A percentile compares a stretch with the other conserved stretches of the same genome.
These are phyloP conservation scores for Emericellopsis cladophorae DNA, from an alignment of 2,329 filamentous ascomycete species.

Conservation along the genomic window DNA sequence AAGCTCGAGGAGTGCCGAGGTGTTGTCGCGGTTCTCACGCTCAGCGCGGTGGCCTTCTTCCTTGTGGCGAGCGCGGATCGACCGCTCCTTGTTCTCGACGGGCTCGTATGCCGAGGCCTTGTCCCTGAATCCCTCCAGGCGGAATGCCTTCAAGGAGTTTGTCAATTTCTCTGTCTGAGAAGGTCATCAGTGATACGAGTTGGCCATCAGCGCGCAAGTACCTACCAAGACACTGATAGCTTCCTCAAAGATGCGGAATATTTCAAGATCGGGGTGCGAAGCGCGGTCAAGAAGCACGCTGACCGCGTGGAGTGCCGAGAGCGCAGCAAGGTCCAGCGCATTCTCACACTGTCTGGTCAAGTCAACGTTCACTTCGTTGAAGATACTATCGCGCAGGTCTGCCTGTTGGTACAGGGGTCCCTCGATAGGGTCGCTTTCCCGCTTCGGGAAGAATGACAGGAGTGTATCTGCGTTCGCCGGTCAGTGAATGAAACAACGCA, in stretches of 20 bases:
- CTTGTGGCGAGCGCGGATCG: constrained; percentile 23
- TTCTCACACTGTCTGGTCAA: constrained; percentile 49
- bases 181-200: background rate
- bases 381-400: constrained; percentile 50
- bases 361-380: constrained; percentile 54
- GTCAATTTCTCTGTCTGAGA: constrained; percentile 39
- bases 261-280: constrained; percentile 47
- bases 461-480: constrained; percentile 26
- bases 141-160: constrained; percentile 47
- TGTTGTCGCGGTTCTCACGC: constrained; percentile 47
- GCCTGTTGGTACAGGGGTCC: constrained; percentile 45
- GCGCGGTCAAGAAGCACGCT: constrained; percentile 48
- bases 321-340: constrained; percentile 46
- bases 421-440: constrained; percentile 40
- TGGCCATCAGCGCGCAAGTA: background rate
- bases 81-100: constrained; percentile 24
- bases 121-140: constrained; percentile 41
- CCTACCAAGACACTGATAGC: constrained; percentile 48
- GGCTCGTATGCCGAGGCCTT: constrained; percentile 25
- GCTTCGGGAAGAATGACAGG: constrained; percentile 40
- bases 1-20: constrained; percentile 48
- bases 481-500: constrained; percentile 3
- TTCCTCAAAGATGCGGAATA: constrained; percentile 54
- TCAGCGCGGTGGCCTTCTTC: constrained; percentile 32
- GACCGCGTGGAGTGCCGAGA: constrained; percentile 48